phyloP scores from a whole-genome alignment of 345 rosid genomes.

The Salix exigua region DNA sequence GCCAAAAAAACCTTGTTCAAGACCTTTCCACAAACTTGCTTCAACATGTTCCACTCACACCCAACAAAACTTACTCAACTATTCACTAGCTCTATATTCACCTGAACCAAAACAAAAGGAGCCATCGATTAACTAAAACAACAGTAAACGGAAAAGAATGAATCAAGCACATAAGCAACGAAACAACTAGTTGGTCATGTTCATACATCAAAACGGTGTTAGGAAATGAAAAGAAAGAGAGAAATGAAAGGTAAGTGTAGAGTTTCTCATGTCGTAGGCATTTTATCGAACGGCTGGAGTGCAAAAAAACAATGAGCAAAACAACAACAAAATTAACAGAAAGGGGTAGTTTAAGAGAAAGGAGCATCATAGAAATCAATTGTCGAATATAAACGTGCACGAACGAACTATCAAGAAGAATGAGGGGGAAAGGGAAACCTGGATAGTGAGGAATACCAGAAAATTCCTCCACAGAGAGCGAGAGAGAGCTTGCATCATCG shows the following conservation, averaged over 20 bases:
- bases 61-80: neutral
- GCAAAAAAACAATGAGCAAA: neutral
- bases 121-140: too few species aligned
- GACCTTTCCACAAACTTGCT: constrained; percentile 42
- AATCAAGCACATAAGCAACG: neutral
- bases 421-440: neutral
- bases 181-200: neutral
- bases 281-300: constrained; percentile 18
- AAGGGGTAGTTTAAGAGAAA: neutral
- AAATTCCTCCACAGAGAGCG: neutral
- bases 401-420: neutral
- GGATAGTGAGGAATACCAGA: neutral
- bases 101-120: too few species aligned
- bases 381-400: too few species aligned
- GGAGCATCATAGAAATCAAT: neutral
- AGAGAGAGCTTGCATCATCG: neutral
- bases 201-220: neutral
- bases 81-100: too few species aligned
- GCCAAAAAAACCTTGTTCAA: constrained; percentile 18
- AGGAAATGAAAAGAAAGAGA: neutral
- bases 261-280: neutral
- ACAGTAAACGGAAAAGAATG: too few species aligned
- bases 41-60: constrained; percentile 39
- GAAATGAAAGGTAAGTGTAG: neutral
- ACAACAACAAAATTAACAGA: accelerated